Base-by-base conservation (phyloP, 176 grass and related monocot species). In the Rhynchospora pubera region DNA sequence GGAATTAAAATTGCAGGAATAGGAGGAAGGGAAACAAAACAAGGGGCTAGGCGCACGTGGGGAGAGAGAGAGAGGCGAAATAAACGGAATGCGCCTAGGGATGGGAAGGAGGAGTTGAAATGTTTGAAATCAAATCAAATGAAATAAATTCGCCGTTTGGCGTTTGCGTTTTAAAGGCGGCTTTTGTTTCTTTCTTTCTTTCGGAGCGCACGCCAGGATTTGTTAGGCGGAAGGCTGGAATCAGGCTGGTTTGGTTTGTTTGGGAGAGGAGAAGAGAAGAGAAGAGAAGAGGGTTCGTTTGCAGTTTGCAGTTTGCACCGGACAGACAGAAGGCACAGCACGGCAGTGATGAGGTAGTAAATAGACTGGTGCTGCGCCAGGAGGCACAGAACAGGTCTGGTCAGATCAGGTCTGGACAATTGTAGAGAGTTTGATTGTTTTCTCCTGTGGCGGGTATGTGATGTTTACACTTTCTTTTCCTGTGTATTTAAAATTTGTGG, bases 91-190 rank as follows among this genome's bases (percentile, higher is more conserved):
- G 59, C 58, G 44, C 58, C 62, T 63, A 47, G 55, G n/a, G 57
- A 79, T 79, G 53, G 72, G 14, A 79, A 11, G 57, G n/a, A 45
- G 42, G 78, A 80, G 28, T 44, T 23, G 52, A 80, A 42, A 79
- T 77, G 34, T 39, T 39, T 39, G 26, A 28, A 28, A 28, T 28
- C 5, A 44, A 70, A 42, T n/a, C 5, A 16, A 28, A n/a, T n/a
- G n/a, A n/a, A n/a, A 28, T 46, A 6, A 55, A 53, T 23, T 52
- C 48, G 12, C 72, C 6, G 13, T 14, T 76, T 76, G 26, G 72
- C 72, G 72, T 77, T 77, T 77, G 42, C 2, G 11, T 79, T 60
- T 79, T 64, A 46, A 51, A 73, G 57, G 78, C 5, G 78, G 63
- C 58, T 62, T 46, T 48, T 23, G 7, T 46, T 62, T 21, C 15